Evolutionary conservation across 768 basidiomycete genomes (phyloP).

Genomic region (Cyclocybe cylindracea): DNA sequence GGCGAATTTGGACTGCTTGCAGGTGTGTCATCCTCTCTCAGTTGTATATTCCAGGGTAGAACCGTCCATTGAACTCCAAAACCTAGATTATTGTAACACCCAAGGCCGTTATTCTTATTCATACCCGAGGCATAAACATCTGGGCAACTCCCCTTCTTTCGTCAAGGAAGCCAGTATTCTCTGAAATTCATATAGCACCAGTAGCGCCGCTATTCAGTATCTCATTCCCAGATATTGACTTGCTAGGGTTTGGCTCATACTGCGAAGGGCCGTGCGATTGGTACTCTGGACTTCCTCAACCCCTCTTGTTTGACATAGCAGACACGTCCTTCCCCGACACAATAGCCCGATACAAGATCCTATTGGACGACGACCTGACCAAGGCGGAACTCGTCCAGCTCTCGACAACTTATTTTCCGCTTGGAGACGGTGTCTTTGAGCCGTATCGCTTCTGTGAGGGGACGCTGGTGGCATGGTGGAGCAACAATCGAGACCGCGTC

Average conservation of each 20-base stretch:
- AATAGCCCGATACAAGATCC: conserved; percentile 2
- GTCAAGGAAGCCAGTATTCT: neutral
- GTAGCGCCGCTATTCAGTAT: neutral
- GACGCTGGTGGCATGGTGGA: neutral
- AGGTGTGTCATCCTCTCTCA: conserved; percentile 4
- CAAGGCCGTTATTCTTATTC: conserved; percentile 7
- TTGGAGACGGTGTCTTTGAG: neutral
- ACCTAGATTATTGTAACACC: conserved; percentile 9
- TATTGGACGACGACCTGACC: neutral
- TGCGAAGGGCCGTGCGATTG: conserved; percentile 16
- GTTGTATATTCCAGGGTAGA: neutral
- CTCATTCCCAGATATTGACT: neutral
- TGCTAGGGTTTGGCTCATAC: neutral
- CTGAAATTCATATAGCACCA: neutral
- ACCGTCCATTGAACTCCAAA: neutral
- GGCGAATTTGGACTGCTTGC: conserved; percentile 2
- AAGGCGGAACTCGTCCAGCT: neutral
- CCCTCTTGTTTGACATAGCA: neutral
- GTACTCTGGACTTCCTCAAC: conserved; percentile 14
- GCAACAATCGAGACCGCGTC: neutral
- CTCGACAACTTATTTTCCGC: neutral
- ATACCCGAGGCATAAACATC: conserved; percentile 1
- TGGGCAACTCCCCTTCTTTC: conserved; percentile 11
- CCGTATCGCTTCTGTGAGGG: neutral
- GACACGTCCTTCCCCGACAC: neutral